Evolutionary conservation across 768 basidiomycete species (phyloP).

Genomic region (Termitomyces sp.): DNA sequence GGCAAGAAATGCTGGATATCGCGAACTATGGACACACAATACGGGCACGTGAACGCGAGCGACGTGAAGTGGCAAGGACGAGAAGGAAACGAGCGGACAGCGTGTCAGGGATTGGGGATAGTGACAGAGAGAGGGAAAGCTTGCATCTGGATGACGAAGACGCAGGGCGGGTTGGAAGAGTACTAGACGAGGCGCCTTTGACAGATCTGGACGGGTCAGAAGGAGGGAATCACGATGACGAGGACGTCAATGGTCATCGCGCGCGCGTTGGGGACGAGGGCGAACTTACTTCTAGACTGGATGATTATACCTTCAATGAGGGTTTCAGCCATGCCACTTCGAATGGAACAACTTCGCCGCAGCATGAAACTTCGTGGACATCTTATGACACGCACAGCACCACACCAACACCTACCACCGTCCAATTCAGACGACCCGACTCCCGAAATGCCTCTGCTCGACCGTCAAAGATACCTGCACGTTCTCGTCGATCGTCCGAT

Average conservation of each 20-base stretch:
- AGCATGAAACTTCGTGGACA: slow-evolving; percentile 8
- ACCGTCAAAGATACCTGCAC: slow-evolving; percentile 36
- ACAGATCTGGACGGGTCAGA: slow-evolving; percentile 67
- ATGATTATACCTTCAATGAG: slow-evolving; percentile 9
- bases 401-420: slow-evolving; percentile 33
- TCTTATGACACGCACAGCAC: slow-evolving; percentile 29
- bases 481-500: slow-evolving; percentile 38
- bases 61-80: slow-evolving; percentile 18
- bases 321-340: slow-evolving; percentile 12
- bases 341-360: slow-evolving; percentile 13
- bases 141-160: slow-evolving; percentile 62
- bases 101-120: slow-evolving; percentile 38
- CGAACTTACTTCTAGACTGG: slow-evolving; percentile 9
- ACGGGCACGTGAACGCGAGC: slow-evolving; percentile 18
- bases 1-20: slow-evolving; percentile 84
- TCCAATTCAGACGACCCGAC: slow-evolving; percentile 21
- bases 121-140: slow-evolving; percentile 54
- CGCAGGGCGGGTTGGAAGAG: slow-evolving; percentile 39
- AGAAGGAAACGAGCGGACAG: slow-evolving; percentile 63
- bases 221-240: slow-evolving; percentile 20
- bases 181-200: slow-evolving; percentile 69
- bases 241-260: slow-evolving; percentile 13
- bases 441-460: slow-evolving; percentile 24
- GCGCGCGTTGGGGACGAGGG: slow-evolving; percentile 20
- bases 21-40: slow-evolving; percentile 76